Percentiles rank a stretch among this genome's conserved stretches.
Evolutionary conservation across 2,329 filamentous ascomycete species (phyloP).

Genomic region (Trichoderma atrobrunneum): DNA sequence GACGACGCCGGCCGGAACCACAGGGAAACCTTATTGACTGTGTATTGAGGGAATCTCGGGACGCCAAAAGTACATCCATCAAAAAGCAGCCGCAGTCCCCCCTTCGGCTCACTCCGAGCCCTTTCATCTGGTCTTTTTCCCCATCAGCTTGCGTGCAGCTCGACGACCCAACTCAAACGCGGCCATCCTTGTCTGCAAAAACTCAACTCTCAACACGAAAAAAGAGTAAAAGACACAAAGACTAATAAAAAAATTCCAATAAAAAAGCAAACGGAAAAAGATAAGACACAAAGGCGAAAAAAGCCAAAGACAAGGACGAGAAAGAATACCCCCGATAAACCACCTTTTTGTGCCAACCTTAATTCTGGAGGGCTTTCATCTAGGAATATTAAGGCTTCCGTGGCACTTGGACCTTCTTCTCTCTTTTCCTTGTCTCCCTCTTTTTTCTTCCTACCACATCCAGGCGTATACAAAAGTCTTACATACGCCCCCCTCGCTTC

Average conservation of each 20-base stretch:
- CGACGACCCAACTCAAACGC: not conserved
- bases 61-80: not conserved
- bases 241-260: not conserved
- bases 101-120: not conserved
- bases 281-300: not conserved
- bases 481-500: constrained; percentile 3
- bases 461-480: not conserved
- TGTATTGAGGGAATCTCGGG: not conserved
- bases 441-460: not conserved
- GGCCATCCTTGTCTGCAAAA: not conserved
- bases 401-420: not conserved
- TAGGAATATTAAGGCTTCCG: not conserved
- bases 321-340: not conserved
- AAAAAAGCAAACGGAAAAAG: not conserved
- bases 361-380: not conserved
- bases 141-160: not conserved
- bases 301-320: not conserved
- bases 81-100: not conserved
- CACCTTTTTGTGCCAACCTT: not conserved
- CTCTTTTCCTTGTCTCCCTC: not conserved
- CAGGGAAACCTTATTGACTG: constrained; percentile 20
- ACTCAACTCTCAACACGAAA: not conserved
- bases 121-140: not conserved
- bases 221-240: not conserved
- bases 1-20: constrained; percentile 10